Evolutionary conservation across 1,139 yeast species (phyloP).

Genomic region (Suhomyces anneliseae): DNA sequence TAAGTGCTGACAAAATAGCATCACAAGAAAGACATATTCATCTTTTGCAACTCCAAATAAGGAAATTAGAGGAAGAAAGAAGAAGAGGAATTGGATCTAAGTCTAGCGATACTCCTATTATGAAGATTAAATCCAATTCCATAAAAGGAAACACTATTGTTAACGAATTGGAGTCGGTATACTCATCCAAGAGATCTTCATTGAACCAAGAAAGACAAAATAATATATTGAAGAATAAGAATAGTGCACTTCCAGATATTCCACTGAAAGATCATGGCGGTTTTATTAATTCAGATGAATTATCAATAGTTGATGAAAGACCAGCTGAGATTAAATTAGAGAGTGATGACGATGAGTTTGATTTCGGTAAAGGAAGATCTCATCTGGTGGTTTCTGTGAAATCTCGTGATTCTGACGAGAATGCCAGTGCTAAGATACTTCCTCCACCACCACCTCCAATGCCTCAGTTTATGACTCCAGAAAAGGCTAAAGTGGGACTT

Average conservation of each 20-base stretch:
- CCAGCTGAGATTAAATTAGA: neutral
- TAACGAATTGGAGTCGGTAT: conserved; percentile 20
- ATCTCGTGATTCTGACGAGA: conserved; percentile 2
- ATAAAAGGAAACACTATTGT: conserved; percentile 12
- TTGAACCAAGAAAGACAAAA: neutral
- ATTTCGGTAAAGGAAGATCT: conserved; percentile 2
- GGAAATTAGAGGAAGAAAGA: conserved; percentile 20
- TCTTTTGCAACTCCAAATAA: conserved; percentile 23
- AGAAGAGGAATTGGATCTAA: conserved; percentile 2
- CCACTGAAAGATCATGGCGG: conserved; percentile 1
- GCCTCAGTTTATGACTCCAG: conserved; percentile 18
- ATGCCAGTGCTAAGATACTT: neutral
- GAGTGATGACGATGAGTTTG: conserved; percentile 4
- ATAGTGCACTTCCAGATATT: conserved; percentile 4
- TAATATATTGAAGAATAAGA: neutral
- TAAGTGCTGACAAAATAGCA: conserved; percentile 24
- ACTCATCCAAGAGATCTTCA: conserved; percentile 12
- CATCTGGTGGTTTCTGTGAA: conserved; percentile 6
- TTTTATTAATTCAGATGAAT: conserved; percentile 15
- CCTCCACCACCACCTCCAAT: conserved; percentile 24
- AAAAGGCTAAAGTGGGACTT: neutral
- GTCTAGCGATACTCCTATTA: neutral
- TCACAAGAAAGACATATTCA: conserved; percentile 31
- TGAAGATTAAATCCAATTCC: conserved; percentile 1
- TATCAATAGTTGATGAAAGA: conserved; percentile 15